Conservation (phyloP, 2,329 filamentous ascomycete species). For the Cladosporium oxysporum region DNA sequence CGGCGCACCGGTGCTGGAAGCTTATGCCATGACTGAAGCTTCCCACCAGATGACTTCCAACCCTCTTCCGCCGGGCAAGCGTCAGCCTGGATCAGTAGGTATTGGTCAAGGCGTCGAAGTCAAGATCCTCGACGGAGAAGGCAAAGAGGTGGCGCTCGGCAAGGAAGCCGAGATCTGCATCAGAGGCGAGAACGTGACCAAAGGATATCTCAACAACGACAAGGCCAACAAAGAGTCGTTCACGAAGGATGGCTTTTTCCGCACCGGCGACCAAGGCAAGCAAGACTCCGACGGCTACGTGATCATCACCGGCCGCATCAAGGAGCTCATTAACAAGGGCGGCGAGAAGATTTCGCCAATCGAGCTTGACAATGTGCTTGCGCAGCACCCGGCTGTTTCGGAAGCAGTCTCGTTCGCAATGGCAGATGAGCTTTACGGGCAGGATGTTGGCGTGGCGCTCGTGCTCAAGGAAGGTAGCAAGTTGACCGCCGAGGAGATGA, state of each 20-base stretch:
- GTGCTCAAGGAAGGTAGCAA: constrained; percentile 67
- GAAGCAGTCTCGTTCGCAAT: constrained; percentile 85
- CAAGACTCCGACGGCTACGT: constrained; percentile 79
- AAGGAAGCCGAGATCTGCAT: constrained; percentile 81
- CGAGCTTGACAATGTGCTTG: constrained; percentile 79
- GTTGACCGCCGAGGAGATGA: constrained; percentile 61
- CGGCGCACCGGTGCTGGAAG: constrained; percentile 79
- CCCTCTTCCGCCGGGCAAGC: constrained; percentile 63
- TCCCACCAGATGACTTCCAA: constrained; percentile 81
- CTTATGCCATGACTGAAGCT: constrained; percentile 91
- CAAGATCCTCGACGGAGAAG: constrained; percentile 70
- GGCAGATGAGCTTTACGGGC: constrained; percentile 78
- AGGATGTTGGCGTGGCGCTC: constrained; percentile 76
- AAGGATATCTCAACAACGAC: constrained; percentile 81
- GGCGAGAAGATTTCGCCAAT: constrained; percentile 90
- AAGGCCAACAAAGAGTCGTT: constrained; percentile 74
- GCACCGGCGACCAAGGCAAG: constrained; percentile 84
- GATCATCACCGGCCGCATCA: constrained; percentile 86
- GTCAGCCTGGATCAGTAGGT: constrained; percentile 80
- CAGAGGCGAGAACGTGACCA: constrained; percentile 77
- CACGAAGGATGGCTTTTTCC: constrained; percentile 76
- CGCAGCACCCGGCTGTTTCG: constrained; percentile 69
- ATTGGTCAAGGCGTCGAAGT: constrained; percentile 82
- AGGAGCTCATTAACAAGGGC: constrained; percentile 89
- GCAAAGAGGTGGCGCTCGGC: constrained; percentile 68